These are phyloP conservation scores for Colletotrichum sp. DNA, from an alignment of 2,329 filamentous ascomycete species.

Conservation along the genomic window DNA sequence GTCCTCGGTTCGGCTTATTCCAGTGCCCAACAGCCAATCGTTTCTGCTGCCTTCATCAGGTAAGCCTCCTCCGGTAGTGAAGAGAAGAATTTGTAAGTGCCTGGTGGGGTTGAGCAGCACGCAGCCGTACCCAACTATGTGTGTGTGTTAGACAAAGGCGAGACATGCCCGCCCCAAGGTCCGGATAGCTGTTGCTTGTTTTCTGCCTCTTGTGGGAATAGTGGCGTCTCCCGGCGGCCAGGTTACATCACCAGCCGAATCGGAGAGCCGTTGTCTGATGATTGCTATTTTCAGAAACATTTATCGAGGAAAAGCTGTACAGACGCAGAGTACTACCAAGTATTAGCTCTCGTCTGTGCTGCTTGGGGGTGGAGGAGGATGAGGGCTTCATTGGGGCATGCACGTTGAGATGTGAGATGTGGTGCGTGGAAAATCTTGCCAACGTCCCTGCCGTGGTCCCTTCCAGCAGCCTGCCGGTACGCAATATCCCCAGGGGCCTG, in stretches of 20 bases:
- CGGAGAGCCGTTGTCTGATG: not conserved
- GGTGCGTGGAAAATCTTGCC: not conserved
- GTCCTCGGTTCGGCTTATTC: not conserved
- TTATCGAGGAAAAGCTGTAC: not conserved
- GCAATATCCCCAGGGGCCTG: not conserved
- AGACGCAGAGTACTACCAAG: not conserved
- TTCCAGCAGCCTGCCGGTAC: not conserved
- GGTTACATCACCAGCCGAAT: not conserved
- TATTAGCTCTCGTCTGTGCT: not conserved
- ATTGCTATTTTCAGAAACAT: not conserved
- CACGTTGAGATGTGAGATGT: not conserved
- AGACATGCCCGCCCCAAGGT: not conserved
- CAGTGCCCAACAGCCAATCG: not conserved
- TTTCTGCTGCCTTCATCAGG: not conserved
- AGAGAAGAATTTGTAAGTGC: not conserved
- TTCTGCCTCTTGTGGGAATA: not conserved
- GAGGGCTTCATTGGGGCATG: not conserved
- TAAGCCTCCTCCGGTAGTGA: not conserved
- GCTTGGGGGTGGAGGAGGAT: not conserved
- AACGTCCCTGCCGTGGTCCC: not conserved
- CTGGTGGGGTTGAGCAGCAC: not conserved
- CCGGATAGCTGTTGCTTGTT: not conserved
- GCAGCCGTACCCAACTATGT: not conserved
- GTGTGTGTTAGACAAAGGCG: not conserved
- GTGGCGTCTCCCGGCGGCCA: not conserved